Percentiles rank a stretch among this genome's conserved stretches.
Conservation (phyloP, 352 stramenopile genomes). For the Salisapilia sapeloensis region DNA sequence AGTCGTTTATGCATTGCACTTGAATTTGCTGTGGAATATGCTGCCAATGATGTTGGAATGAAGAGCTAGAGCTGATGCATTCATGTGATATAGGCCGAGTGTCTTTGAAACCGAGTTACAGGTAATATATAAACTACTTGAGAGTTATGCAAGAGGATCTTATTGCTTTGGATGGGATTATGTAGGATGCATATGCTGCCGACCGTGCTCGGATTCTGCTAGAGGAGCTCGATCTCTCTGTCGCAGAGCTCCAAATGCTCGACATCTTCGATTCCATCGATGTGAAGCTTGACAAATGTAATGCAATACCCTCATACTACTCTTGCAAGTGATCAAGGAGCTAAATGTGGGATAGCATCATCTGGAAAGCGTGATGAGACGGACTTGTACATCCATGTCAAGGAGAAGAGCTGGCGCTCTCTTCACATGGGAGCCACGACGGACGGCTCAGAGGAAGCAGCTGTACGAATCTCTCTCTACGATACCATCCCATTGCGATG, state of each 20-base stretch:
- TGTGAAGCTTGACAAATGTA: slow-evolving; percentile 64
- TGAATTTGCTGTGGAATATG: no score
- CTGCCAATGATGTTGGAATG: no score
- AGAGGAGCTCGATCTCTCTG: slow-evolving; percentile 31
- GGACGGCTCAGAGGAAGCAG: slow-evolving; percentile 71
- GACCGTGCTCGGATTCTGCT: slow-evolving; percentile 54
- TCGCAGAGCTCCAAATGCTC: slow-evolving; percentile 48
- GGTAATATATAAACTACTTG: slow-evolving; percentile 8
- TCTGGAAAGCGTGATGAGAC: slow-evolving; percentile 54
- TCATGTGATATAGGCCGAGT: slow-evolving; percentile 20
- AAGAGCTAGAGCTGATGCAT: slow-evolving; percentile 1
- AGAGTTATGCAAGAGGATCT: not conserved
- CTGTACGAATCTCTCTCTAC: slow-evolving; percentile 15
- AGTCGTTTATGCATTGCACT: slow-evolving; percentile 1
- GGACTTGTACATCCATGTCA: slow-evolving; percentile 76
- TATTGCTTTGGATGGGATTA: not conserved
- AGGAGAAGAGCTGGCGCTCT: slow-evolving; percentile 76
- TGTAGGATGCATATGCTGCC: slow-evolving; percentile 33
- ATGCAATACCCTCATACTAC: no score
- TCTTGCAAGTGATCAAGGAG: slow-evolving; percentile 1
- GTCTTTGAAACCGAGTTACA: slow-evolving; percentile 81
- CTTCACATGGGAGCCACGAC: slow-evolving; percentile 73
- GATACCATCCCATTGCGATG: slow-evolving; percentile 2
- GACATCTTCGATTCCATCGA: slow-evolving; percentile 77
- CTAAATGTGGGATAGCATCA: slow-evolving; percentile 16